Conservation (phyloP, 164 flowering plant genomes). For the Platanus orientalis region DNA sequence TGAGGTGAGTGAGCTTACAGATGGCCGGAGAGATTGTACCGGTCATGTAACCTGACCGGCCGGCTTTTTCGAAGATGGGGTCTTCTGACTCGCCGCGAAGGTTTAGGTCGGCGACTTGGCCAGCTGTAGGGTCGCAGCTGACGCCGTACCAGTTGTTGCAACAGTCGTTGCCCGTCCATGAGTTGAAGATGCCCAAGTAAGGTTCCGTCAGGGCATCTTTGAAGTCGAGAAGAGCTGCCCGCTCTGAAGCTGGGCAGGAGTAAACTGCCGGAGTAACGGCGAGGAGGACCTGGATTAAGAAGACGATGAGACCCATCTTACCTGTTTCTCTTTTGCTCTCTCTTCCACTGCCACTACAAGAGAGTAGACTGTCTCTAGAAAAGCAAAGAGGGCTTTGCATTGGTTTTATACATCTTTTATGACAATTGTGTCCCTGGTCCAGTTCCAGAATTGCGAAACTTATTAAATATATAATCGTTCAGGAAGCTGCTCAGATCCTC, state of each 20-base stretch:
- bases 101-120: constrained; percentile 67
- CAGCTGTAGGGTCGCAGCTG: constrained; percentile 58
- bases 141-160: constrained; percentile 83
- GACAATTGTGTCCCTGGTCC: background rate
- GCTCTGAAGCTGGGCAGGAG: constrained; percentile 63
- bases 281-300: constrained; percentile 11
- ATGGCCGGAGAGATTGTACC: constrained; percentile 71
- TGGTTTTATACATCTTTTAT: background rate
- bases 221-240: constrained; percentile 65
- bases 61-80: constrained; percentile 54
- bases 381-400: background rate
- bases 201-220: constrained; percentile 55
- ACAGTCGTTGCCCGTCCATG: constrained; percentile 83
- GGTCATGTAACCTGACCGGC: constrained; percentile 75
- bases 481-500: no score
- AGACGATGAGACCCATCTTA: background rate
- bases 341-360: no score
- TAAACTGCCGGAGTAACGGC: constrained; percentile 18
- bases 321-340: no score
- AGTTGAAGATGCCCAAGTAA: constrained; percentile 63
- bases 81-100: constrained; percentile 91
- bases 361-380: no score
- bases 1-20: constrained; percentile 60
- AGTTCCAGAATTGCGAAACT: background rate
- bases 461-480: no score